A percentile compares a stretch with the other conserved stretches of the same genome.
Evolutionary conservation across 345 rosid species (phyloP).

Genomic region (Mercurialis annua): DNA sequence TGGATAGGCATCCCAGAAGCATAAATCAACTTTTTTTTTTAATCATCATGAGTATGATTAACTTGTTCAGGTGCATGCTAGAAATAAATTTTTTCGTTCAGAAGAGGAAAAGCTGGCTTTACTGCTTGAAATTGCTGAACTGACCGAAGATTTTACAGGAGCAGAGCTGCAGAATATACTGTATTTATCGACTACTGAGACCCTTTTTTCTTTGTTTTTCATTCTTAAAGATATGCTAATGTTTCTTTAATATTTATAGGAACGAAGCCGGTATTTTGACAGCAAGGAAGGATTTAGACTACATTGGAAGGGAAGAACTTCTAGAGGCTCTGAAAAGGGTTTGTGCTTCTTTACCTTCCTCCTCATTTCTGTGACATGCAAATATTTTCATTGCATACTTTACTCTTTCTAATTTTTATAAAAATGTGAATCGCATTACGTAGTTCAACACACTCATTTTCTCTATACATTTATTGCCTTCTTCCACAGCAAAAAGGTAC

Average conservation of each 20-base stretch:
- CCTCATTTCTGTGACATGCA: background rate
- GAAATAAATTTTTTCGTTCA: slow-evolving; percentile 80
- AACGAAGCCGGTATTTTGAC: slow-evolving; percentile 98
- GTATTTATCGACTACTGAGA: slow-evolving; percentile 31
- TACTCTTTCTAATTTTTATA: background rate
- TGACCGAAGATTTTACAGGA: slow-evolving; percentile 86
- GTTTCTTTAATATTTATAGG: slow-evolving; percentile 36
- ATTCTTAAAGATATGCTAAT: slow-evolving; percentile 22
- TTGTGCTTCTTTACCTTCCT: slow-evolving; percentile 17
- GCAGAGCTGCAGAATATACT: slow-evolving; percentile 96
- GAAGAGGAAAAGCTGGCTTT: slow-evolving; percentile 73
- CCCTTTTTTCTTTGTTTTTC: slow-evolving; percentile 2
- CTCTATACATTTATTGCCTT: slow-evolving; percentile 20
- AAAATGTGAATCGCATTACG: background rate
- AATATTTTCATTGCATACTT: background rate
- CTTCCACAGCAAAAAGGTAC: slow-evolving; percentile 87
- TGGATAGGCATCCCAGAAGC: background rate
- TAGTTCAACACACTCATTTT: slow-evolving; percentile 13
- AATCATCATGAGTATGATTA: slow-evolving; percentile 16
- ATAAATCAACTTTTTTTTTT: slow-evolving; percentile 10
- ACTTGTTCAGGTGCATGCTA: slow-evolving; percentile 77
- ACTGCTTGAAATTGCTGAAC: slow-evolving; percentile 75
- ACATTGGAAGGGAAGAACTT: slow-evolving; percentile 87
- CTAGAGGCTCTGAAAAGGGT: slow-evolving; percentile 91
- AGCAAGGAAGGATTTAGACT: slow-evolving; percentile 87